phyloP scores from a whole-genome alignment of 2,329 filamentous ascomycete genomes.

The Microdochium nivale region DNA sequence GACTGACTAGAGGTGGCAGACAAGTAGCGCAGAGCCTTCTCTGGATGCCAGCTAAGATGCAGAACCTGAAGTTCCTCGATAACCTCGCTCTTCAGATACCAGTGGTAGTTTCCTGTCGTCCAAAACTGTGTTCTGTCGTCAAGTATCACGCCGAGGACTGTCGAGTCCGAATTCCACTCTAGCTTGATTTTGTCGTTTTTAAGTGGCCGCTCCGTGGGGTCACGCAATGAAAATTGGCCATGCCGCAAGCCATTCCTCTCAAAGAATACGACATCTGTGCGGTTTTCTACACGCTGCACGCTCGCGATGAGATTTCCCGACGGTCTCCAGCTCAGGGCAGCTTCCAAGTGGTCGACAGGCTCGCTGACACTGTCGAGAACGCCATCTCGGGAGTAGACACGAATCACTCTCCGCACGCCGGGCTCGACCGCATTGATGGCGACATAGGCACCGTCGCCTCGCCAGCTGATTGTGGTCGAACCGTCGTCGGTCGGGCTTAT shows the following conservation, averaged over 20 bases:
- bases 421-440: slow-evolving; percentile 75
- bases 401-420: slow-evolving; percentile 65
- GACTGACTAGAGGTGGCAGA: slow-evolving; percentile 40
- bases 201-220: slow-evolving; percentile 45
- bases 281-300: slow-evolving; percentile 61
- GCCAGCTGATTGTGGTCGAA: slow-evolving; percentile 73
- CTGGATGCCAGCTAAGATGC: slow-evolving; percentile 69
- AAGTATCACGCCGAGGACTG: slow-evolving; percentile 75
- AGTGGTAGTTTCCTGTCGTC: slow-evolving; percentile 97
- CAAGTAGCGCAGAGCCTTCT: slow-evolving; percentile 65
- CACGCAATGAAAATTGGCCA: slow-evolving; percentile 79
- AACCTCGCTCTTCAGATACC: slow-evolving; percentile 93
- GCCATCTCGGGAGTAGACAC: slow-evolving; percentile 86
- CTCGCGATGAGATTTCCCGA: slow-evolving; percentile 85
- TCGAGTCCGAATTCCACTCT: slow-evolving; percentile 88
- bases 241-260: slow-evolving; percentile 97
- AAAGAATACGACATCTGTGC: slow-evolving; percentile 85
- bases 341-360: slow-evolving; percentile 86
- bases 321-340: slow-evolving; percentile 82
- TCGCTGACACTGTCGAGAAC: slow-evolving; percentile 89
- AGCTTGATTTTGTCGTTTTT: slow-evolving; percentile 54
- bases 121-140: slow-evolving; percentile 76
- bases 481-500: slow-evolving; percentile 68
- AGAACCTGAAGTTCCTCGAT: slow-evolving; percentile 25
- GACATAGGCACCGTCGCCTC: slow-evolving; percentile 86